Conservation (phyloP, 208 protist genomes). For the Kentomonas sorsogonicus region DNA sequence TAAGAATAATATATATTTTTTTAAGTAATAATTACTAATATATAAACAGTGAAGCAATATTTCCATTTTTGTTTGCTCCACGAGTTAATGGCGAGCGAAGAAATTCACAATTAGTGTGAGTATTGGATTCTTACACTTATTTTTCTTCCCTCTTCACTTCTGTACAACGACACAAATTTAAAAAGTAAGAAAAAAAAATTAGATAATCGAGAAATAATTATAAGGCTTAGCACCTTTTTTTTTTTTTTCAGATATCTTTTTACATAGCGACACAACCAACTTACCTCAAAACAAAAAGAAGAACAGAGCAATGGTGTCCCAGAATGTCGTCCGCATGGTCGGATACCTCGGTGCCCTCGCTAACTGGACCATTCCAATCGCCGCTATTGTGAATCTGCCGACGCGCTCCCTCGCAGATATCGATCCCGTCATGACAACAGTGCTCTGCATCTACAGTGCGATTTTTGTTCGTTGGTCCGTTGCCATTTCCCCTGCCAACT, state of each 20-base stretch:
- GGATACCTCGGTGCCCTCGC: constrained; percentile 79
- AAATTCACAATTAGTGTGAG: background rate
- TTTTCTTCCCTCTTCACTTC: background rate
- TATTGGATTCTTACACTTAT: constrained; percentile 2
- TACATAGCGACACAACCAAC: too few species aligned
- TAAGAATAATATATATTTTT: too few species aligned
- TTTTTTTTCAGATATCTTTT: too few species aligned
- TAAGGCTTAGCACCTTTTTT: background rate
- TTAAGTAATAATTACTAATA: background rate
- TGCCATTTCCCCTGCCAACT: constrained; percentile 81
- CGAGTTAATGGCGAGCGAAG: too few species aligned
- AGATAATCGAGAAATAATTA: constrained; percentile 1
- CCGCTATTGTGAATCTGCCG: constrained; percentile 79
- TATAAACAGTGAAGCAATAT: background rate
- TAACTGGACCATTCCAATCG: constrained; percentile 89
- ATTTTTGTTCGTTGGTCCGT: constrained; percentile 85
- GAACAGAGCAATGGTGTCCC: constrained; percentile 53
- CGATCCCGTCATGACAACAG: constrained; percentile 72
- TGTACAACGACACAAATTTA: background rate
- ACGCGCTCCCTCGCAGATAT: constrained; percentile 74
- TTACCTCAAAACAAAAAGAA: background rate
- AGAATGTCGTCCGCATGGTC: constrained; percentile 56
- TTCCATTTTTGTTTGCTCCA: background rate
- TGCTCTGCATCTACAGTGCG: constrained; percentile 72
- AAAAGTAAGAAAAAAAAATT: too few species aligned